These are phyloP conservation scores for Phytophthora palmivora DNA, from an alignment of 352 stramenopile genomes.

Conservation along the genomic window DNA sequence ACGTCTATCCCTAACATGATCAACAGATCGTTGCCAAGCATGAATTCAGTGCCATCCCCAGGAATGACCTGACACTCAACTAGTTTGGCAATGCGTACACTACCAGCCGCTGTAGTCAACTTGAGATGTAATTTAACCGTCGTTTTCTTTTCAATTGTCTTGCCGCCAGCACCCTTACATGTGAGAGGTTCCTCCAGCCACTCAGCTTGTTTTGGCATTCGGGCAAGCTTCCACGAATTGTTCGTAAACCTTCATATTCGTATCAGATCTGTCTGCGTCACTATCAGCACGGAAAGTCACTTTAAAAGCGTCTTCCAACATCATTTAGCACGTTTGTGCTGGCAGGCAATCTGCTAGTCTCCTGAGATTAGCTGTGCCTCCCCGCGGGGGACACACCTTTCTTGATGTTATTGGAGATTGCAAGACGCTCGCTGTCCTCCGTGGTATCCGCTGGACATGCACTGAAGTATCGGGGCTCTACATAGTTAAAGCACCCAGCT, in stretches of 20 bases:
- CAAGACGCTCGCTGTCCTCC: too few relatives aligned
- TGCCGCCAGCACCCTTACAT: slow-evolving; percentile 15
- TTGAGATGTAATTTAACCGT: neutral
- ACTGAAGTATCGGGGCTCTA: too few relatives aligned
- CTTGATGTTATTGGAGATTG: too few relatives aligned
- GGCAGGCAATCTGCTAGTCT: neutral
- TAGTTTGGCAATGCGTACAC: too few relatives aligned
- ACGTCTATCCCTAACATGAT: slow-evolving; percentile 9
- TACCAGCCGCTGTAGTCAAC: neutral
- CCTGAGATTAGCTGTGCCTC: slow-evolving; percentile 8
- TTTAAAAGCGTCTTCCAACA: slow-evolving; percentile 16
- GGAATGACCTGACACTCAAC: slow-evolving; percentile 11
- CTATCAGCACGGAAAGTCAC: slow-evolving; percentile 20
- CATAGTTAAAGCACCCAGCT: too few relatives aligned
- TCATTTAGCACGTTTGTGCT: neutral
- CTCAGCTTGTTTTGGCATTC: slow-evolving; percentile 1
- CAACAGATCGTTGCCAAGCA: slow-evolving; percentile 11
- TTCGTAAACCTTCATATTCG: slow-evolving; percentile 12
- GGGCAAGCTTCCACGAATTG: slow-evolving; percentile 7
- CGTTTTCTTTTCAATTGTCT: slow-evolving; percentile 11
- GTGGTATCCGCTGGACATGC: too few relatives aligned
- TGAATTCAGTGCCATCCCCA: slow-evolving; percentile 8
- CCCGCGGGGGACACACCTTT: slow-evolving; percentile 5
- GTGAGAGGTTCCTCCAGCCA: slow-evolving; percentile 11
- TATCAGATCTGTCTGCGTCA: slow-evolving; percentile 19